phyloP scores from a whole-genome alignment of 2,329 filamentous ascomycete genomes.

The Plenodomus lindquistii region DNA sequence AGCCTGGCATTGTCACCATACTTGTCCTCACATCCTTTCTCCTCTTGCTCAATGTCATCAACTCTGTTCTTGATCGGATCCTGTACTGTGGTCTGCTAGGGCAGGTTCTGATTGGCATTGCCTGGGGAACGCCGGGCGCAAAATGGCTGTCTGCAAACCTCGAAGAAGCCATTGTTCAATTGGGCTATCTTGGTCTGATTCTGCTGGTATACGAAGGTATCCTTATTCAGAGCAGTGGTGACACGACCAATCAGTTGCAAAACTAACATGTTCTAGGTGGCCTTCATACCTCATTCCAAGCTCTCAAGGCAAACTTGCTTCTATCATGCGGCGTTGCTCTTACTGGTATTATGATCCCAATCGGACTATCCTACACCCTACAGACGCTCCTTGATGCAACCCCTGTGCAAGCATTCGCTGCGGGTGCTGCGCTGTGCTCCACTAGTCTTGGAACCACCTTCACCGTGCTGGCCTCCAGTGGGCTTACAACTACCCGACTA shows the following conservation, averaged over 20 bases:
- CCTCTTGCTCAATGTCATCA: conserved; percentile 63
- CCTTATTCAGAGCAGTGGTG: conserved; percentile 6
- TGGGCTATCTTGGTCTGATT: conserved; percentile 75
- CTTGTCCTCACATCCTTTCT: conserved; percentile 66
- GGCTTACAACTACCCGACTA: conserved; percentile 57
- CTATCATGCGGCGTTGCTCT: conserved; percentile 66
- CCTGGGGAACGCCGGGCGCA: conserved; percentile 69
- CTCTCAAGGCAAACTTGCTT: conserved; percentile 62
- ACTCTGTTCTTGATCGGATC: conserved; percentile 60
- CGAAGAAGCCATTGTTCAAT: conserved; percentile 62
- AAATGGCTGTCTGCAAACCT: conserved; percentile 59
- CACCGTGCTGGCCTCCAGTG: conserved; percentile 65
- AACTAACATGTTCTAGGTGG: conserved; percentile 53
- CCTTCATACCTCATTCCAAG: conserved; percentile 57
- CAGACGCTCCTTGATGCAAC: conserved; percentile 55
- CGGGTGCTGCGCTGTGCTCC: conserved; percentile 73
- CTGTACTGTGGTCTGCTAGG: conserved; percentile 74
- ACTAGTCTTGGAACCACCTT: conserved; percentile 76
- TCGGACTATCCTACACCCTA: conserved; percentile 68
- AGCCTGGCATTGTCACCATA: conserved; percentile 63
- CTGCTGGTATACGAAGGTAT: conserved; percentile 71
- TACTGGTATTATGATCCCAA: conserved; percentile 67
- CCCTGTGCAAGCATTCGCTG: conserved; percentile 68
- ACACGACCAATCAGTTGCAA: conserved; percentile 1
- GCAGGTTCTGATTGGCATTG: conserved; percentile 71